A percentile compares a stretch with the other conserved stretches of the same genome.
Evolutionary conservation across 2,329 filamentous ascomycete genomes (phyloP).

Genomic region (Verticillium tricorpus): DNA sequence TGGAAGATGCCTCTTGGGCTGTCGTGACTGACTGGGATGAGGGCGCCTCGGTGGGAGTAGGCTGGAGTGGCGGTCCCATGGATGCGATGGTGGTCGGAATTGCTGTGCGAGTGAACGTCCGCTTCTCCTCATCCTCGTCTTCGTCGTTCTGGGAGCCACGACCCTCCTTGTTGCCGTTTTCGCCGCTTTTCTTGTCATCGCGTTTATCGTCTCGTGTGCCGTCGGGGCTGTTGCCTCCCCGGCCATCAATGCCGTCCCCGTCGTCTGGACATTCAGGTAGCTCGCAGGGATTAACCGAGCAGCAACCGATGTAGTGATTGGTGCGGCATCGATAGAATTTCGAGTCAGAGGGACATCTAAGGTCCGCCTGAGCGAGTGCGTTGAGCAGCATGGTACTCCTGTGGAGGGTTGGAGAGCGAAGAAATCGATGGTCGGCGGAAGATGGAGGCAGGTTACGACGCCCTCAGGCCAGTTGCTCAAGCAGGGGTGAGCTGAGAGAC

Average conservation of each 20-base stretch:
- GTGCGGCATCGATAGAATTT: slow-evolving; percentile 31
- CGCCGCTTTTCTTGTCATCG: neutral
- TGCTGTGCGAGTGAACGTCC: neutral
- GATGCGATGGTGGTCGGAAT: neutral
- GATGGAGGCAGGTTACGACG: neutral
- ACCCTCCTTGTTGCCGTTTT: neutral
- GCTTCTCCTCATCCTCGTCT: neutral
- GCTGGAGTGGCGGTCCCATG: neutral
- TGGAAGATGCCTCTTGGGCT: neutral
- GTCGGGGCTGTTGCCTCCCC: neutral
- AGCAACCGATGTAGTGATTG: slow-evolving; percentile 39
- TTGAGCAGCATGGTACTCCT: neutral
- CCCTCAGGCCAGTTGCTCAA: neutral
- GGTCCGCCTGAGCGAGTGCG: neutral
- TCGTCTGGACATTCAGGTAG: slow-evolving; percentile 23
- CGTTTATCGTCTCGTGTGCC: neutral
- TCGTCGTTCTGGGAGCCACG: neutral
- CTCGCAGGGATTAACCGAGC: slow-evolving; percentile 37
- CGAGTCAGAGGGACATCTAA: slow-evolving; percentile 22
- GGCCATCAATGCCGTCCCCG: slow-evolving; percentile 1
- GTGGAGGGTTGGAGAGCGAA: neutral
- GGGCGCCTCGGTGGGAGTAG: neutral
- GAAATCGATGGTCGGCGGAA: neutral
- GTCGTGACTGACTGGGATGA: neutral
- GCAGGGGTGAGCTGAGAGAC: too few relatives aligned